Evolutionary conservation across 2,329 filamentous ascomycete genomes (phyloP).

Genomic region (Epicoccum nigrum): DNA sequence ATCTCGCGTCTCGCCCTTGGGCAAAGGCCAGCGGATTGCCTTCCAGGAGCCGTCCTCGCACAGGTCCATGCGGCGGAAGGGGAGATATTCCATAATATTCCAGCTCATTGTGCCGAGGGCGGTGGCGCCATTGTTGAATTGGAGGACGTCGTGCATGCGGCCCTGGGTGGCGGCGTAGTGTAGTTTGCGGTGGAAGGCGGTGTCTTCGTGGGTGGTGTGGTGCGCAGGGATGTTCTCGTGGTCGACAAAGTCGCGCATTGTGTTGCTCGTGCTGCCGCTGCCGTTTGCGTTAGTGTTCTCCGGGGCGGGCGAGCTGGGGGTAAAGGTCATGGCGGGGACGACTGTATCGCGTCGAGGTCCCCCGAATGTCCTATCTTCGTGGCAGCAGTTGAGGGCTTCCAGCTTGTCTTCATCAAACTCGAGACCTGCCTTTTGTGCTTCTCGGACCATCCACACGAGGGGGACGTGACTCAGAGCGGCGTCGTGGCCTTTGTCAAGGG

Average conservation of each 20-base stretch:
- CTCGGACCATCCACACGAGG: slow-evolving; percentile 72
- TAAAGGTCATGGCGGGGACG: slow-evolving; percentile 43
- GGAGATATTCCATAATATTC: slow-evolving; percentile 82
- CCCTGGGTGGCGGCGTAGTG: slow-evolving; percentile 60
- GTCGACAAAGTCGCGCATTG: slow-evolving; percentile 17
- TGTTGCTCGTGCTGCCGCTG: neutral
- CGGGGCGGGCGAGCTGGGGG: slow-evolving; percentile 32
- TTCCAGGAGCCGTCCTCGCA: slow-evolving; percentile 75
- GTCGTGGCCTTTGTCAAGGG: slow-evolving; percentile 59
- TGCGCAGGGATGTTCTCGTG: slow-evolving; percentile 23
- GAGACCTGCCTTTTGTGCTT: slow-evolving; percentile 69
- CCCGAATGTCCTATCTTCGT: slow-evolving; percentile 25
- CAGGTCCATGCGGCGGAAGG: slow-evolving; percentile 81
- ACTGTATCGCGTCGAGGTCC: slow-evolving; percentile 9
- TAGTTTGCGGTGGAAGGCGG: slow-evolving; percentile 63
- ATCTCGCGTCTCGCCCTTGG: slow-evolving; percentile 77
- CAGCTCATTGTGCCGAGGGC: slow-evolving; percentile 66
- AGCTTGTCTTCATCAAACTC: slow-evolving; percentile 73
- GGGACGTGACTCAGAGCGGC: slow-evolving; percentile 70
- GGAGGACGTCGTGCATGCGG: slow-evolving; percentile 72
- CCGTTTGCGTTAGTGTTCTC: neutral
- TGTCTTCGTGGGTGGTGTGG: slow-evolving; percentile 29
- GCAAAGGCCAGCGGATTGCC: slow-evolving; percentile 80
- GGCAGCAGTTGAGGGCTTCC: slow-evolving; percentile 67
- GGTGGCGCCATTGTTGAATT: slow-evolving; percentile 66